Evolutionary conservation across 2,329 filamentous ascomycete genomes (phyloP).

Genomic region (Ceratocystis eucalypticola): DNA sequence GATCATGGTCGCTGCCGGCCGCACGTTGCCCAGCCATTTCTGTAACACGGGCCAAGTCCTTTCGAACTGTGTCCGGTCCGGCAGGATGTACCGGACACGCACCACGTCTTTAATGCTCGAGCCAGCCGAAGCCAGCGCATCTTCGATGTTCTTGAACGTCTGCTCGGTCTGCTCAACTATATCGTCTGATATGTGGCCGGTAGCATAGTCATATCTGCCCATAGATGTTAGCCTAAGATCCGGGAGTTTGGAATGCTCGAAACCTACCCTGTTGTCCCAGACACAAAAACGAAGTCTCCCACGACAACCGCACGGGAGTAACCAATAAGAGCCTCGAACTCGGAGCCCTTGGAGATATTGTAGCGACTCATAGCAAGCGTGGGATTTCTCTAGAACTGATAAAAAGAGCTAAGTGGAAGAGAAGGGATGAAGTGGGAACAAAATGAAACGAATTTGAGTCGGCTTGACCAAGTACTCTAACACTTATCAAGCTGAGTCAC

Average conservation of each 20-base stretch:
- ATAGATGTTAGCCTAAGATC: background rate
- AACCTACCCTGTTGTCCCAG: conserved; percentile 39
- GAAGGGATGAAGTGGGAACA: background rate
- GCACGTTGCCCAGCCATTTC: conserved; percentile 36
- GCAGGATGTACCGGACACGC: conserved; percentile 39
- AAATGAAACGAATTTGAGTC: background rate
- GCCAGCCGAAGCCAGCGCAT: conserved; percentile 33
- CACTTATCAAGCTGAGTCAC: no score
- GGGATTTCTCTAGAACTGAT: background rate
- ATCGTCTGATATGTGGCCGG: conserved; percentile 32
- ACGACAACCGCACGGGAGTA: conserved; percentile 41
- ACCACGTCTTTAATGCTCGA: conserved; percentile 35
- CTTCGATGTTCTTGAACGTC: conserved; percentile 34
- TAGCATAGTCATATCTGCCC: conserved; percentile 37
- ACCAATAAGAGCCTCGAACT: conserved; percentile 40
- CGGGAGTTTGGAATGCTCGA: background rate
- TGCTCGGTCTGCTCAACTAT: conserved; percentile 38
- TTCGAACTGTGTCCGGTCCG: conserved; percentile 34
- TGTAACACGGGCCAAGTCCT: conserved; percentile 37
- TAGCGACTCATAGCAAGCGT: background rate
- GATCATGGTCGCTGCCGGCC: conserved; percentile 42
- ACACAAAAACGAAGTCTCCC: conserved; percentile 40
- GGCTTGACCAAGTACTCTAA: background rate
- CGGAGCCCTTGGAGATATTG: conserved; percentile 35
- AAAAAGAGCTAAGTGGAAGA: background rate